phyloP scores from a whole-genome alignment of 306 rosid species.

The Herpetospermum pedunculosum region DNA sequence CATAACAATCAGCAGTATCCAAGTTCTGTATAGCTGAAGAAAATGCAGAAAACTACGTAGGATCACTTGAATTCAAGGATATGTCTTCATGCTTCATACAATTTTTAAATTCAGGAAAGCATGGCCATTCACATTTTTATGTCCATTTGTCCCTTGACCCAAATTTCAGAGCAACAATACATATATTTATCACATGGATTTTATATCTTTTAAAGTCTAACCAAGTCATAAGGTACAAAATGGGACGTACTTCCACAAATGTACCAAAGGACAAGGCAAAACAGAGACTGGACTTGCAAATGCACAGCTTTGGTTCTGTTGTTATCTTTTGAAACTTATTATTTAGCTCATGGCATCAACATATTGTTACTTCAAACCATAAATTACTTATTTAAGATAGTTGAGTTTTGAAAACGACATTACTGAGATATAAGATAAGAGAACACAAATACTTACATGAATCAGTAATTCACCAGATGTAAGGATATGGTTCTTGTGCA shows the following conservation, averaged over 20 bases:
- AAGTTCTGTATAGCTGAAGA: background rate
- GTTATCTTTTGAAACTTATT: background rate
- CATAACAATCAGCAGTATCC: background rate
- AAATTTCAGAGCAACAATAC: background rate
- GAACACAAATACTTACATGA: conserved; percentile 44
- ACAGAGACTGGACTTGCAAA: background rate
- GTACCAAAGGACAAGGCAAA: background rate
- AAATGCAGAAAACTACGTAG: background rate
- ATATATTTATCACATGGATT: background rate
- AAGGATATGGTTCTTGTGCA: conserved; percentile 59
- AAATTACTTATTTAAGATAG: background rate
- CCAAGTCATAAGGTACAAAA: background rate
- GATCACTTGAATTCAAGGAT: background rate
- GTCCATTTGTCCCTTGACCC: background rate
- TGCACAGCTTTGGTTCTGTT: background rate
- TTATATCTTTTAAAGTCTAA: background rate
- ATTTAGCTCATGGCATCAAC: background rate
- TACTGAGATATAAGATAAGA: too few species aligned
- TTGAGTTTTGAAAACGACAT: too few species aligned
- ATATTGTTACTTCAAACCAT: background rate
- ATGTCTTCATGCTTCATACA: background rate
- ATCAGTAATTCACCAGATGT: conserved; percentile 64
- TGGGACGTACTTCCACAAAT: background rate
- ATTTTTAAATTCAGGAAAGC: background rate
- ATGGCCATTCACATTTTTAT: background rate